Conservation (phyloP, 306 rosid species). For the Ochetophila trinervis region DNA sequence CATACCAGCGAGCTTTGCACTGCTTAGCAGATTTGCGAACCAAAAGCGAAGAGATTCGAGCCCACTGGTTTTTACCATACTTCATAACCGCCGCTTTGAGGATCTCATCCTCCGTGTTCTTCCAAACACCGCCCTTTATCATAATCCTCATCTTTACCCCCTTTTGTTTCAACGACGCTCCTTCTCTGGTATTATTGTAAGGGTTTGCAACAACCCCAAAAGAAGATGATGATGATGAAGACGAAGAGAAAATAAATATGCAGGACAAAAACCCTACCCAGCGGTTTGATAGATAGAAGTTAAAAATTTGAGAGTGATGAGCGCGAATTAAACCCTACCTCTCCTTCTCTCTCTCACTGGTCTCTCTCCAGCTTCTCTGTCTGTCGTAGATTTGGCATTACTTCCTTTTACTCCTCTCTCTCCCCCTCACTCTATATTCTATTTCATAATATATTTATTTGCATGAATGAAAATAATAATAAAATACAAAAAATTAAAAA, state of each 20-base stretch:
- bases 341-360: background rate
- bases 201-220: conserved; percentile 9
- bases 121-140: conserved; percentile 97
- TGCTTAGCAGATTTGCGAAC: conserved; percentile 96
- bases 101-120: conserved; percentile 97
- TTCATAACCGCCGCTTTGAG: conserved; percentile 97
- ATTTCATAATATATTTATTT: no score
- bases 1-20: conserved; percentile 97
- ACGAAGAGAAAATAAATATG: background rate
- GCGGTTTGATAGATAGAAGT: background rate
- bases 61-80: conserved; percentile 95
- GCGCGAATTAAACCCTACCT: conserved; percentile 27
- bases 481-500: no score
- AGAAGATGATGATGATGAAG: conserved; percentile 1
- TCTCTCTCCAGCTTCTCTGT: conserved; percentile 1
- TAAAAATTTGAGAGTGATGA: background rate
- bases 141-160: conserved; percentile 84
- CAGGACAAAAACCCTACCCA: conserved; percentile 6
- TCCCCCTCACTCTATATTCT: no score
- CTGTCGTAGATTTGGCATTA: background rate
- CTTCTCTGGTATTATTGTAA: background rate
- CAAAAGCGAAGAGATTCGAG: conserved; percentile 87
- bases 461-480: no score
- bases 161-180: conserved; percentile 13
- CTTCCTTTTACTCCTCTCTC: background rate